Percentiles rank a stretch among this genome's conserved stretches.
Conservation (phyloP, 208 protist genomes). For the Leishmania martiniquensis region DNA sequence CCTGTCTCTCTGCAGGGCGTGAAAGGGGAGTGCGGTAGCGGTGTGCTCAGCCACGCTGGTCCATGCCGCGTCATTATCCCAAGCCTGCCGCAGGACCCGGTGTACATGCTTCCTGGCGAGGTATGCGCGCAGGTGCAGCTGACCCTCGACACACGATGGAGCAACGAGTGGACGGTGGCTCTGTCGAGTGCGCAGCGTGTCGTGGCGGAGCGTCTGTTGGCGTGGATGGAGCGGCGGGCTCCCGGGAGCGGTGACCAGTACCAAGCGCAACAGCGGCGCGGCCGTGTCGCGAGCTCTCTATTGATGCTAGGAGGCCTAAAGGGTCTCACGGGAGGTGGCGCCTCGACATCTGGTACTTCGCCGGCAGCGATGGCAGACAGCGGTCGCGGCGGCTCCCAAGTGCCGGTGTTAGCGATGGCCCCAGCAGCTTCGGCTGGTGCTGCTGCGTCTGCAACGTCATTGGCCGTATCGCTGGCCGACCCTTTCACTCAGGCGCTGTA, state of each 20-base stretch:
- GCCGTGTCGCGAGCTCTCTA: slow-evolving; percentile 22
- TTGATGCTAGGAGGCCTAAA: slow-evolving; percentile 30
- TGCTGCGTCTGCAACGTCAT: neutral
- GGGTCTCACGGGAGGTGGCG: neutral
- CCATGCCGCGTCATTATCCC: slow-evolving; percentile 31
- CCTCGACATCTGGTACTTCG: neutral
- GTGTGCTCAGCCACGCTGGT: slow-evolving; percentile 19
- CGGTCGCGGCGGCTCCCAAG: neutral
- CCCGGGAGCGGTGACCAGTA: slow-evolving; percentile 12
- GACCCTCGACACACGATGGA: slow-evolving; percentile 33
- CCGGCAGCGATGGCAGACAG: slow-evolving; percentile 1
- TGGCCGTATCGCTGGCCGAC: neutral
- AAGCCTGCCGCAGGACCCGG: slow-evolving; percentile 11
- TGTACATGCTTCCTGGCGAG: slow-evolving; percentile 35
- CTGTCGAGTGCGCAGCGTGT: slow-evolving; percentile 27
- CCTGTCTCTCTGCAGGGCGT: slow-evolving; percentile 19
- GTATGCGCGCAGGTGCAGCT: slow-evolving; percentile 40
- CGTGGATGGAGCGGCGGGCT: slow-evolving; percentile 15
- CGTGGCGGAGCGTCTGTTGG: slow-evolving; percentile 33
- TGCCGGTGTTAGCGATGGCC: neutral
- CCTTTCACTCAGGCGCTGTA: slow-evolving; percentile 15
- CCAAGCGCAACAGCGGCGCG: slow-evolving; percentile 20
- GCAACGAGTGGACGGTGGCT: slow-evolving; percentile 30
- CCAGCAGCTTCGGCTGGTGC: neutral
- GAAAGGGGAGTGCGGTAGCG: slow-evolving; percentile 1